Percentiles rank a stretch among this genome's conserved stretches.
Evolutionary conservation across 306 rosid species (phyloP).

Genomic region (Bauhinia variegata): DNA sequence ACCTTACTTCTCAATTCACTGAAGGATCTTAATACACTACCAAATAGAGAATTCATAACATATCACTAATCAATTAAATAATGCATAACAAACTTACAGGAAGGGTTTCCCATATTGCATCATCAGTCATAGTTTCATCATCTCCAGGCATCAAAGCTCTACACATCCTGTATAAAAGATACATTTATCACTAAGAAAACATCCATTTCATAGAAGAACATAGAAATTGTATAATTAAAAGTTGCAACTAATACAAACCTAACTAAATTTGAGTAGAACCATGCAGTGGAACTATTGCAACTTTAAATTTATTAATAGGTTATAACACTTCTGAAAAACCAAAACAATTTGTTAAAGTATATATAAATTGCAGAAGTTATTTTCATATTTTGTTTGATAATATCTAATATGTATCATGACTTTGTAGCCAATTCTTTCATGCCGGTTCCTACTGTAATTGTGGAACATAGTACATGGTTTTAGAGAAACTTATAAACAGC

Average conservation of each 20-base stretch:
- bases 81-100: constrained; percentile 74
- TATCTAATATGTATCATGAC: constrained; percentile 14
- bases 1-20: not conserved
- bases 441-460: constrained; percentile 28
- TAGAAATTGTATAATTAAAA: constrained; percentile 1
- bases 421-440: constrained; percentile 15
- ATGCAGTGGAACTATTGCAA: constrained; percentile 13
- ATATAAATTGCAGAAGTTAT: not conserved
- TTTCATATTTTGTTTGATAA: constrained; percentile 8
- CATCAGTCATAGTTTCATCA: constrained; percentile 78
- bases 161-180: constrained; percentile 73
- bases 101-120: constrained; percentile 97
- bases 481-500: not conserved
- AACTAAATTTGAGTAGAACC: constrained; percentile 5
- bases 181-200: constrained; percentile 25
- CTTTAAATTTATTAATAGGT: not conserved
- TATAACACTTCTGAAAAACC: constrained; percentile 18
- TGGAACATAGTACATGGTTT: constrained; percentile 17
- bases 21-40: not conserved
- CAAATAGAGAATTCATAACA: constrained; percentile 11
- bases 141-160: constrained; percentile 95
- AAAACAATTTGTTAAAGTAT: constrained; percentile 14
- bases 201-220: constrained; percentile 17
- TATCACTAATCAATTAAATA: constrained; percentile 20
- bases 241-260: constrained; percentile 17